Conservation (phyloP, 768 basidiomycete species). For the Scleroderma citrinum region DNA sequence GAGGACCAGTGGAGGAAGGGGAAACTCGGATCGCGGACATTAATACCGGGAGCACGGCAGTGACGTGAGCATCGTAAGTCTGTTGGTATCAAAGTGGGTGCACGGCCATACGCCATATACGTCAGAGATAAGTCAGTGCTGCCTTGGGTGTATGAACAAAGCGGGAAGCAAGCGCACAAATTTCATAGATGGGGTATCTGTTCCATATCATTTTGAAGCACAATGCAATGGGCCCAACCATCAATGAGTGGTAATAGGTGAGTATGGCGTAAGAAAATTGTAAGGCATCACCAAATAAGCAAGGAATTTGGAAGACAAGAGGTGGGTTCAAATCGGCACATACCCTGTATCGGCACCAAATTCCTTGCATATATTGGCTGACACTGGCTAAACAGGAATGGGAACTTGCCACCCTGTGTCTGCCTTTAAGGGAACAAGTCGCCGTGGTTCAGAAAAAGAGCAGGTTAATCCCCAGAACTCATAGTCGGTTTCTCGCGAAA, state of each 20-base stretch:
- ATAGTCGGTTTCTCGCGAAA: too few relatives aligned
- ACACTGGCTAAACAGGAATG: slow-evolving; percentile 89
- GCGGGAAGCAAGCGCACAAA: slow-evolving; percentile 41
- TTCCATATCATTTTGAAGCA: neutral
- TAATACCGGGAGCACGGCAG: slow-evolving; percentile 76
- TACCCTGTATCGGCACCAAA: slow-evolving; percentile 75
- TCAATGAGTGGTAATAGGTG: too few relatives aligned
- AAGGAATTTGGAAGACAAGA: too few relatives aligned
- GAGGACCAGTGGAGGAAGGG: slow-evolving; percentile 63
- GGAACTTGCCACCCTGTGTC: slow-evolving; percentile 79
- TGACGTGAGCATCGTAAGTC: slow-evolving; percentile 82
- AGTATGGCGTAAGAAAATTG: too few relatives aligned
- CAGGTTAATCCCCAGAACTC: too few relatives aligned
- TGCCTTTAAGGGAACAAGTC: slow-evolving; percentile 46
- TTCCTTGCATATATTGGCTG: slow-evolving; percentile 88
- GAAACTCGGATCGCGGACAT: slow-evolving; percentile 79
- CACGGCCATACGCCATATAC: too few relatives aligned
- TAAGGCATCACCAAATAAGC: neutral
- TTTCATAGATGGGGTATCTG: slow-evolving; percentile 88
- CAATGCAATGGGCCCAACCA: too few relatives aligned
- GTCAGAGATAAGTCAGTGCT: too few relatives aligned
- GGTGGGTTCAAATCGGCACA: too few relatives aligned
- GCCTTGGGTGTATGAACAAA: too few relatives aligned
- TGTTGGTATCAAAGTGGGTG: slow-evolving; percentile 24
- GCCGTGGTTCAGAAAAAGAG: too few relatives aligned